Base-by-base conservation (phyloP, 768 basidiomycete species). In the Hericium coralloides region DNA sequence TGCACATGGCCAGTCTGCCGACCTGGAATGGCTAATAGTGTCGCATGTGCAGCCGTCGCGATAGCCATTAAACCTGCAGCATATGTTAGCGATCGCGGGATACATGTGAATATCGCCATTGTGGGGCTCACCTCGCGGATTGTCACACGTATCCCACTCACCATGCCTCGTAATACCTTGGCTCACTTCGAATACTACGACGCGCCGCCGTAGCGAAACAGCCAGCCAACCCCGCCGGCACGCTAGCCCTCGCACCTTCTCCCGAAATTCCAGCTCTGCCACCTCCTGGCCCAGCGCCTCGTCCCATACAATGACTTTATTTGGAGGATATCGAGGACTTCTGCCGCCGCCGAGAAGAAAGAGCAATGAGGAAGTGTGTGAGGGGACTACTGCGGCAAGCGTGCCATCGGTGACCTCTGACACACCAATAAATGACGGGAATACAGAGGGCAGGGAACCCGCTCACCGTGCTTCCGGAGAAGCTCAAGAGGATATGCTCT, bases 251-350 rank as follows among this genome's bases (percentile, higher is more conserved):
- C 88, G 77, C 1, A 92, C 91, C 57, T 79, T 76, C 71, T 93
- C 92, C 64, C 88, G 78, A 66, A 95, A 95, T 71, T 94, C 92
- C 58, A 95, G 78, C 68, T 94, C 91, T 38, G 89, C 90, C 51
- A 92, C 87, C 67, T 93, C 89, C 59, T 74, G 73, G n/a, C 81
- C 82, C 3, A 80, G 71, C 3, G 78, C 79, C 71, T 92, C 92
- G 69, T 95, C 88, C 91, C 91, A 95, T 54, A 95, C 69, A 61
- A 95, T 77, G 55, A 94, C 89, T 73, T 95, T 95, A 72, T 95
- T 95, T 26, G 87, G 89, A 26, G 93, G 89, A 71, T 93, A 95
- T 10, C 87, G 79, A 31, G 92, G 92, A 68, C 89, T 92, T 55
- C 84, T 80, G 39, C 92, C 91, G 48, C 92, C 92, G 51, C 92